Base-by-base conservation (phyloP, 306 rosid species). In the Medicago lupulina region DNA sequence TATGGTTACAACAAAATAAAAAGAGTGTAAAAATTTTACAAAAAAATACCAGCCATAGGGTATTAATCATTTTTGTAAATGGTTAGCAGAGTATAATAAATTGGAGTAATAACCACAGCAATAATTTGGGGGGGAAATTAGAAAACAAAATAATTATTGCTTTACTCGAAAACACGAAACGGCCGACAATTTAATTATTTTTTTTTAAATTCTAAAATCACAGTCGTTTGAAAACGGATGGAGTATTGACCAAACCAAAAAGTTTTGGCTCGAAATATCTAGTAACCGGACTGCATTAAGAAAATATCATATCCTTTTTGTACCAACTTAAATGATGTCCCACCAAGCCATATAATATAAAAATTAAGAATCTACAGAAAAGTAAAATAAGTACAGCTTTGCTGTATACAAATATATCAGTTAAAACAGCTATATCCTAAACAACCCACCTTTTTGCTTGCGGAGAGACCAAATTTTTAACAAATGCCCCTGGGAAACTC, bases 401-500 rank as follows among this genome's bases (percentile, higher is more conserved):
- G 21, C 43, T 39, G 60, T 19, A 43, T 34, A 16, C 70, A 21
- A 38, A 55, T 23, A 62, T 2, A 74, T 49, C 25, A 49, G 28
- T 39, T 57, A 50, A 74, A 85, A 70, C 73, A 74, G 34, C 9
- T 53, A 73, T 18, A 76, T 25, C 63, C 7, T 14, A 74, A 60
- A 74, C 61, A 58, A 71, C 75, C 16, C 14, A 92, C 99, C 97
- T 84, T 84, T 71, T 83, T 57, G 82, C 76, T 79, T 84, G 85
- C 28, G 89, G 82, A 72, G 97, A 86, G 80, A 87, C 92, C 66
- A 95, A 83, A 62, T 86, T 91, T 44, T 85, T 79, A 36, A 76
- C 96, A 89, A 95, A 92, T 44, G 97, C 99, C 82, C 83, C 84
- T 0, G 99, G 99, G 75, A 95, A 95, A 86, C 96, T 95, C 85